Base-by-base conservation (phyloP, 768 basidiomycete species). In the Rubroboletus satanas region DNA sequence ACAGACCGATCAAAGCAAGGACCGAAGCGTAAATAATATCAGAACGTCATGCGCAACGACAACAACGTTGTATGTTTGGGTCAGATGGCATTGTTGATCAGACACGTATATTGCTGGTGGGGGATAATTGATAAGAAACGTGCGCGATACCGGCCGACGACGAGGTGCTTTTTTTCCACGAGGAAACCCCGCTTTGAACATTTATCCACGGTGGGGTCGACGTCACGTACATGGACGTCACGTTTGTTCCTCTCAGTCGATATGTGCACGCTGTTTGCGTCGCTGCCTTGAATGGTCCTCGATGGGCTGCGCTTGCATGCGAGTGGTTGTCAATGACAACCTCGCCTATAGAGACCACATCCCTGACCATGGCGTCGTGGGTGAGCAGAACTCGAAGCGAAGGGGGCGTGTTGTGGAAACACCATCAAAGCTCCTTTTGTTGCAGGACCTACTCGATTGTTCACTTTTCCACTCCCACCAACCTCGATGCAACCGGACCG, bases 401-500 rank as follows among this genome's bases (percentile, higher is more conserved):
- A 1, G 15, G 38, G 0, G 0, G 47, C 39, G 3, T 52, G 49
- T 41, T 35, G 7, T 29, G 37, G 41, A 45, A 11, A 29, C 11
- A 28, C 11, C 49, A 39, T 31, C 42, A 41, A 14, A 3, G 36
- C 4, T 45, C 5, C 39, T 37, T 10, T 26, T 52, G 29, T 44
- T 44, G 36, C n/a, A 12, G 28, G 35, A 42, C 32, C 17, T 17
- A 29, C n/a, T 49, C 29, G 12, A 38, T 31, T 17, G 41, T 33
- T 43, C 33, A 18, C 29, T 33, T 17, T 9, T 9, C 21, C 26
- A 38, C 32, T 29, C 23, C n/a, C 35, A 43, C 31, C 28, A 32
- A 38, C 54, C 60, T 60, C 47, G 53, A 48, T 52, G 59, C 28
- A 51, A 49, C 29, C 56, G 15, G 51, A 21, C 37, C 21, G 33